Conservation (phyloP, 1,139 yeast species). For the Hemisphaericaspora xylofermentans region DNA sequence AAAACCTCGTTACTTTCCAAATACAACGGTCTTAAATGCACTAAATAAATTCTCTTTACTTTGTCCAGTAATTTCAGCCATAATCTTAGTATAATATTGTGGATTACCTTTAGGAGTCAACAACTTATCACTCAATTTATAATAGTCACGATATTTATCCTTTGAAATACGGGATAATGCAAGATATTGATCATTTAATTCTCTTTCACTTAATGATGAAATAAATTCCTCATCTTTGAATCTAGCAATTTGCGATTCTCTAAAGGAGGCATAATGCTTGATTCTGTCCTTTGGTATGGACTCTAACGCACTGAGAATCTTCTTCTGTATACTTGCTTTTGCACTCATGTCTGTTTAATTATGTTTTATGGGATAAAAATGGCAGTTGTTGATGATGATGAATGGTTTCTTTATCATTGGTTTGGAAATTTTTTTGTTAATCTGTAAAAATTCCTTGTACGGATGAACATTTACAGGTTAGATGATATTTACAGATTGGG, state of each 20-base stretch:
- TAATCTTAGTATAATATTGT: slow-evolving; percentile 65
- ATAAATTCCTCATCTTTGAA: slow-evolving; percentile 34
- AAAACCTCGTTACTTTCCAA: slow-evolving; percentile 69
- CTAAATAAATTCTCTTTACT: slow-evolving; percentile 62
- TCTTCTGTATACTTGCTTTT: slow-evolving; percentile 30
- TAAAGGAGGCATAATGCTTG: slow-evolving; percentile 66
- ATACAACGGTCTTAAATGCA: slow-evolving; percentile 67
- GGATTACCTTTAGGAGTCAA: slow-evolving; percentile 82
- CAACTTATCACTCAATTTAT: slow-evolving; percentile 64
- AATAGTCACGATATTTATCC: slow-evolving; percentile 63
- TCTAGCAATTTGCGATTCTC: slow-evolving; percentile 58
- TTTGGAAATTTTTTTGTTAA: background rate
- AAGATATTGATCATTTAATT: slow-evolving; percentile 58
- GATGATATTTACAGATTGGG: background rate
- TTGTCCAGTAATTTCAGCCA: slow-evolving; percentile 73
- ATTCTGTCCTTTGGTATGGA: slow-evolving; percentile 65
- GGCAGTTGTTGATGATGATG: background rate
- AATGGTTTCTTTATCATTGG: background rate
- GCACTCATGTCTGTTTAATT: slow-evolving; percentile 12
- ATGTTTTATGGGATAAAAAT: background rate
- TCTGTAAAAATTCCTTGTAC: too few species aligned
- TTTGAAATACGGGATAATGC: slow-evolving; percentile 58
- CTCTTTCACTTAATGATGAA: slow-evolving; percentile 39
- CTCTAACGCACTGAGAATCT: slow-evolving; percentile 39
- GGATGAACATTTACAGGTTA: background rate